Base-by-base conservation (phyloP, 768 basidiomycete genomes). In the Tephrocybe sp. region DNA sequence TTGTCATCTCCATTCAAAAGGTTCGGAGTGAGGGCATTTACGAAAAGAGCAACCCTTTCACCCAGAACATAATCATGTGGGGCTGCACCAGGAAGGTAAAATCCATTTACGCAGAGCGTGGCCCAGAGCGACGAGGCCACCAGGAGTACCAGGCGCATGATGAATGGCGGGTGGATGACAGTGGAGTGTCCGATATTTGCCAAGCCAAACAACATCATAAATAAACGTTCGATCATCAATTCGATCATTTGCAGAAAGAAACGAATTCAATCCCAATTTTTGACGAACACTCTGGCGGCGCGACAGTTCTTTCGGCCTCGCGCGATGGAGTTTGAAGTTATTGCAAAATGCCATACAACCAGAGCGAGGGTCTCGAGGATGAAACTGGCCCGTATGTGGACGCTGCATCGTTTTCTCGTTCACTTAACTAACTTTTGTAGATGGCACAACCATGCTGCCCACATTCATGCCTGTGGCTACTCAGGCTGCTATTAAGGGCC, bases 381-480 rank as follows among this genome's bases (percentile, higher is more conserved):
- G 89, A 85, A 76, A 23, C 77, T 95, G 39, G 75, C 87, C 48
- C 92, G 92, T 88, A 64, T 64, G 86, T 74, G 38, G 14, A 33
- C 55, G 15, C 20, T 15, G 14, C 2, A 42, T 34, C 25, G 38
- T 51, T 11, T 50, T 26, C 53, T 51, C 48, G 34, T 34, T 28
- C 21, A 30, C 34, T 42, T n/a, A n/a, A n/a, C 28, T 2, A 26
- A 50, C 5, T 14, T 15, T 4, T 57, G 20, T 54, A 91, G 90
- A 93, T 72, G 90, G 90, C 8, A 71, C 79, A 33, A 93, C 91
- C 1, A 82, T 87, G 76, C 72, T 93, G 17, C 92, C 92, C 1
- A 91, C 92, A 0, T 95, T 95, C 61, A 95, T 94, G 93, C 93
- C 92, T 3, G 91, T 94, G 8, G 92, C 91, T 2, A 95, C 93